Conservation (phyloP, 179 eudicot genomes). For the Beta lomatogona region DNA sequence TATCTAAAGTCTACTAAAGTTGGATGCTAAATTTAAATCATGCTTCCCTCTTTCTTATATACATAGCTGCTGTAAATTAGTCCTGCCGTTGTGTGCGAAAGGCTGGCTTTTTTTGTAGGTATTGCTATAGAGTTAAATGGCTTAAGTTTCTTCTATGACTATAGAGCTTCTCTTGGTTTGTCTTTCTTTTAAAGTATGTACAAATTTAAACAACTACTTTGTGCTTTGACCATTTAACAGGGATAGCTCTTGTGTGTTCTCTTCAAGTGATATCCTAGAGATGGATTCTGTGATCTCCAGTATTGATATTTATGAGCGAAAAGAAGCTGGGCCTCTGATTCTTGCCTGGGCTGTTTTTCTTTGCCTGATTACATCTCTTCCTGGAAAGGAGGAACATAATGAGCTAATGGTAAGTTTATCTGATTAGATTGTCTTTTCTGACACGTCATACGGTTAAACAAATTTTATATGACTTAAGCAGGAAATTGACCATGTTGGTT, state of each 20-base stretch:
- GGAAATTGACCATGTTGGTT: slow-evolving; percentile 90
- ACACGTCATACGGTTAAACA: slow-evolving; percentile 1
- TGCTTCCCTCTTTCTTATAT: neutral
- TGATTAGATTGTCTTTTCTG: neutral
- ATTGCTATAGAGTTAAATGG: neutral
- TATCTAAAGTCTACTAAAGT: neutral
- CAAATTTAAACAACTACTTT: slow-evolving; percentile 10
- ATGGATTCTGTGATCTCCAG: slow-evolving; percentile 74
- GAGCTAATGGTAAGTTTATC: slow-evolving; percentile 55
- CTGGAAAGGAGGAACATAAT: slow-evolving; percentile 55
- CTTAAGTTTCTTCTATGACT: neutral
- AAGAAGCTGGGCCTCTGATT: slow-evolving; percentile 83
- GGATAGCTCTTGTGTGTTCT: slow-evolving; percentile 63
- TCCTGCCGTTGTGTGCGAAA: neutral
- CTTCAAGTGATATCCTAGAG: slow-evolving; percentile 68
- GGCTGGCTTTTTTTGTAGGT: neutral
- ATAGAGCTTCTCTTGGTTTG: neutral
- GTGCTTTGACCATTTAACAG: slow-evolving; percentile 43
- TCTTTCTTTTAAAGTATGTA: neutral
- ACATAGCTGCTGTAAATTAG: neutral
- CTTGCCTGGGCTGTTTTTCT: slow-evolving; percentile 94
- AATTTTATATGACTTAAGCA: slow-evolving; percentile 37
- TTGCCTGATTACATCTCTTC: slow-evolving; percentile 80
- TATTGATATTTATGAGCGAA: slow-evolving; percentile 59
- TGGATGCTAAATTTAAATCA: neutral